Evolutionary conservation across 768 basidiomycete species (phyloP), one percentile per base, ranked within the genome.

Genomic region (Neoboletus brunneissimus): DNA sequence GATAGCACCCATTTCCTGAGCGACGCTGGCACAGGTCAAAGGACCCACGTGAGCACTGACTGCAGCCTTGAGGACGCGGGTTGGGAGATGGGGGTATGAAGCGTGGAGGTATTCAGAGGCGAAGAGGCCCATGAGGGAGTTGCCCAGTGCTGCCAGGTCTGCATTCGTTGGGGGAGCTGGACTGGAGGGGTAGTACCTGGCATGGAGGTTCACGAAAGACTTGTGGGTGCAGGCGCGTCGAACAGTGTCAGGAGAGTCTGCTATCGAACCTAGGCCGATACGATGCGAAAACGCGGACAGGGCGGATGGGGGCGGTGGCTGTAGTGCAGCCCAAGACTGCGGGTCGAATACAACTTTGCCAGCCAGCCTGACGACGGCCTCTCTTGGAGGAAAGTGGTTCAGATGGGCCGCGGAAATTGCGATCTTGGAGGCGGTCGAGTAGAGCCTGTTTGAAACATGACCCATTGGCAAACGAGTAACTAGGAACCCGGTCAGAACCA

Each of bases 1-100:
- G 22, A 81, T 72, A 20, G 86, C 89, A 58, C 91, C 93, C 79
- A 88, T 86, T 73, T 94, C 90, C 55, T 86, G 83, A 25, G 95
- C 95, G 48, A 98, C 87, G 61, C 80, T 84, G 40, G 90, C 85
- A 66, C 91, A 93, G 6, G 89, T 87, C 61, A 83, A 75, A 16
- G 91, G 87, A 15, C 96, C 96, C 32, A 94, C 95, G 71, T 92
- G 91, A 52, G 94, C 91, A 41, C 91, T 94, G 55, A 96, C 84
- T 15, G 91, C 94, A 7, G 91, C 89, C 74, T 97, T 95, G 63
- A 92, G 75, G 23, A 94, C 94, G 53, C 91, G 86, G 22, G 92
- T 94, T 2, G 96, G 96, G 27, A 98, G 81, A 67, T 95, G 87
- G 0, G 96, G 96, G 71, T 89, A 98, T 44, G 84, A 79, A 13